Evolutionary conservation across 2,329 filamentous ascomycete species (phyloP), one percentile per base, ranked within the genome.

Genomic region (Neopestalotiopsis clavispora): DNA sequence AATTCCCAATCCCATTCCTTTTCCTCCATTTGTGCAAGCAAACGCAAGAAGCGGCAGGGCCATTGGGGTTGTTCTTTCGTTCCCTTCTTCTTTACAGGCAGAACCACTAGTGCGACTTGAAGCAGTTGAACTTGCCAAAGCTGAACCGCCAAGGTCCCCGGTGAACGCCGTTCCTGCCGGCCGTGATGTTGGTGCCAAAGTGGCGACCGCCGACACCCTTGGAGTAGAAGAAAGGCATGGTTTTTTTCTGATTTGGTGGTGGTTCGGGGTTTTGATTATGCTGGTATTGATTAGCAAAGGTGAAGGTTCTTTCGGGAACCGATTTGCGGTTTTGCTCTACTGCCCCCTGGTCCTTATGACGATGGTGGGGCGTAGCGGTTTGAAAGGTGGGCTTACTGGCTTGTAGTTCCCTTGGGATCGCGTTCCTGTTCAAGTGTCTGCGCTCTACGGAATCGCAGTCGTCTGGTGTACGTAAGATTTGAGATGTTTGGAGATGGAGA

Each of bases 81-180:
- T 49, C n/a, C 42, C 42, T n/a, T 23, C 9, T 52, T 17, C 3
- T 7, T 52, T 4, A 28, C 28, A 42, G 14, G 40, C 9, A 17
- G 38, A n/a, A 49, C 34, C 17, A 64, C 74, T 67, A 77, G 60
- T 70, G 72, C 68, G 68, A 70, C 71, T 79, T 83, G 80, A 87
- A 87, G 78, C 85, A 87, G 80, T 81, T 85, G 75, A 85, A 86
- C 59, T 78, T 81, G 70, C 84, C 83, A 57, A 86, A 77, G 64
- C 82, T 83, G 74, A 87, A 84, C 58, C 85, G 79, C 84, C 84
- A 87, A 3, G 84, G 84, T 2, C 85, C 85, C 12, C 83, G 81
- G 64, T 80, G 83, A 7, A 86, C 77, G 60, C 85, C 85, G 71
- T 84, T 77, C 12, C 79, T 80, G 74, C 83, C 80, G 23, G 82